Evolutionary conservation across 192 early-diverging fungal species (phyloP).

Genomic region (Helicostylum pulchrum): DNA sequence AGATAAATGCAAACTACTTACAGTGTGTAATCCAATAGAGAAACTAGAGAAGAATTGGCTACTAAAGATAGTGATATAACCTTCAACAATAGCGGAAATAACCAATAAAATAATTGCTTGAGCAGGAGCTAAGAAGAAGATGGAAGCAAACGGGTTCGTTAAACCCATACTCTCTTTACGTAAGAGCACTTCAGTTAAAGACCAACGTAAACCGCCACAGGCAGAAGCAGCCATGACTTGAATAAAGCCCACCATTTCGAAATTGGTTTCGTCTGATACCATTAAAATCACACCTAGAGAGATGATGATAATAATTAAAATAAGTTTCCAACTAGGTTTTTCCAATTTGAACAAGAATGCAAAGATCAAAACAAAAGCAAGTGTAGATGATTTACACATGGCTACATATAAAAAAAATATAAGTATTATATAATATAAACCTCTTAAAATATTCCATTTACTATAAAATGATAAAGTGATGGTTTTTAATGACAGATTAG

Average conservation of each 20-base stretch:
- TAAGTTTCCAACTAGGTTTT: constrained; percentile 63
- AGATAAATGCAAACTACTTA: constrained; percentile 6
- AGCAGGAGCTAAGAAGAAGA: constrained; percentile 78
- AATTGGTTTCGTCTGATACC: constrained; percentile 82
- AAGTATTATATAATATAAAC: not conserved
- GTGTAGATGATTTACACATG: constrained; percentile 78
- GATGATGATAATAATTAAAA: constrained; percentile 75
- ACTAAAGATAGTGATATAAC: constrained; percentile 44
- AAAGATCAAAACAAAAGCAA: constrained; percentile 83
- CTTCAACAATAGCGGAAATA: constrained; percentile 67
- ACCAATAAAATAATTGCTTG: constrained; percentile 64
- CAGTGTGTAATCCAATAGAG: constrained; percentile 33
- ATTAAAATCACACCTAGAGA: constrained; percentile 81
- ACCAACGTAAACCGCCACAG: constrained; percentile 87
- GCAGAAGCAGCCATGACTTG: constrained; percentile 77
- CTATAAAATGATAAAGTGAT: constrained; percentile 93
- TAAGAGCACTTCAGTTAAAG: constrained; percentile 82
- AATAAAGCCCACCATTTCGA: constrained; percentile 71
- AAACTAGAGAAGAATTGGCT: constrained; percentile 52
- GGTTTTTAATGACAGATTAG: constrained; percentile 80
- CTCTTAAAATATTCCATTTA: constrained; percentile 21
- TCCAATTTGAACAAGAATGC: constrained; percentile 89
- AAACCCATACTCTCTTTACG: constrained; percentile 72
- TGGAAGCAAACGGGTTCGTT: constrained; percentile 87
- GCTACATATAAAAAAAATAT: constrained; percentile 36